These are phyloP conservation scores for Globisporangium okanoganense DNA, from an alignment of 352 stramenopile genomes.

Conservation along the genomic window DNA sequence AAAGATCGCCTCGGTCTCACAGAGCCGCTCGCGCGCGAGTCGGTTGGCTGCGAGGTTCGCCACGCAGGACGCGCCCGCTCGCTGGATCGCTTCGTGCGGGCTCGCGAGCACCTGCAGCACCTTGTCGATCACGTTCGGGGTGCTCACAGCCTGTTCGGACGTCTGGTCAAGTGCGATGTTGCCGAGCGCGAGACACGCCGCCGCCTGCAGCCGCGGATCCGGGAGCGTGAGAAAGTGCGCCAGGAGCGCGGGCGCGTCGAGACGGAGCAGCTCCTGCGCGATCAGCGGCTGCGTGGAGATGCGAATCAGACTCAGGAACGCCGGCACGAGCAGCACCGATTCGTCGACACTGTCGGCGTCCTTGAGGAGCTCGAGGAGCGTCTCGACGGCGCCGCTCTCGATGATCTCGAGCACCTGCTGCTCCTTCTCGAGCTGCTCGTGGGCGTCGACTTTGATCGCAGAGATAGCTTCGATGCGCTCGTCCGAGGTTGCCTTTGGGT, in stretches of 20 bases:
- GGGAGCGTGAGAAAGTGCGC: constrained; percentile 37
- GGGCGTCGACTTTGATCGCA: constrained; percentile 24
- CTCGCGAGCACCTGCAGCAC: constrained; percentile 43
- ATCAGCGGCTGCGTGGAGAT: constrained; percentile 48
- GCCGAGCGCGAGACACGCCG: constrained; percentile 55
- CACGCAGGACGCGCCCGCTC: constrained; percentile 45
- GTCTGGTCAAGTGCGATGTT: constrained; percentile 53
- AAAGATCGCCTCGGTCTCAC: constrained; percentile 40
- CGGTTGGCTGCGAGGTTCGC: constrained; percentile 43
- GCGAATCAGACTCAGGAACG: constrained; percentile 65
- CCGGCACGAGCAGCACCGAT: constrained; percentile 51
- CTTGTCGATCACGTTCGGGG: constrained; percentile 31
- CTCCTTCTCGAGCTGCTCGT: constrained; percentile 25
- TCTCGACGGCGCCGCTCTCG: constrained; percentile 43
- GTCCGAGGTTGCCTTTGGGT: constrained; percentile 26
- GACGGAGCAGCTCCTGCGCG: constrained; percentile 50
- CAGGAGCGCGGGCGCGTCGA: constrained; percentile 36
- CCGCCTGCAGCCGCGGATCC: constrained; percentile 57
- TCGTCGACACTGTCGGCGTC: constrained; percentile 43
- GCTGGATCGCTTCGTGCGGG: constrained; percentile 59
- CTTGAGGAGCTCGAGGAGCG: constrained; percentile 42
- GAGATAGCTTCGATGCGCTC: constrained; percentile 36
- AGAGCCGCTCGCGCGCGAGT: constrained; percentile 39
- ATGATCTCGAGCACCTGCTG: constrained; percentile 50
- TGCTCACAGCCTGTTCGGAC: constrained; percentile 26